Evolutionary conservation across 148 eudicot species (phyloP).

Genomic region (Fagopyrum homotropicum): DNA sequence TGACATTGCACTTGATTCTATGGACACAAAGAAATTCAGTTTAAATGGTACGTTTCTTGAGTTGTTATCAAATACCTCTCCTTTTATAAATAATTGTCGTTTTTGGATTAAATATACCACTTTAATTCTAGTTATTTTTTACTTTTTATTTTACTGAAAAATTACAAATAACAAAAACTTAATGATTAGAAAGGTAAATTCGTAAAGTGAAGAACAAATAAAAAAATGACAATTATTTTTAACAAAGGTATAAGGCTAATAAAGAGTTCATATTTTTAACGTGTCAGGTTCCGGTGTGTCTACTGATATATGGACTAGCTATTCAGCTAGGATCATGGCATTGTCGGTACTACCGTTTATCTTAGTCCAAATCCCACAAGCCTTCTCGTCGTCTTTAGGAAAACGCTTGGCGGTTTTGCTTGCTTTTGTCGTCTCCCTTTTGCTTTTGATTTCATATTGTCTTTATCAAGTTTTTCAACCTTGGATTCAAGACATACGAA

Average conservation of each 20-base stretch:
- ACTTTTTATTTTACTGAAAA: too few relatives aligned
- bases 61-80: too few relatives aligned
- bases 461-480: conserved; percentile 88
- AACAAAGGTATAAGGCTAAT: too few relatives aligned
- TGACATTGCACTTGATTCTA: conserved; percentile 40
- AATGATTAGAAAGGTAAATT: too few relatives aligned
- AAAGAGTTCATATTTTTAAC: conserved; percentile 18
- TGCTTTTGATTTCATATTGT: conserved; percentile 61
- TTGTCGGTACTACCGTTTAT: conserved; percentile 64
- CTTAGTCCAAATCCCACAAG: conserved; percentile 74
- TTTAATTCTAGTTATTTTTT: too few relatives aligned
- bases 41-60: conserved; percentile 32
- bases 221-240: too few relatives aligned
- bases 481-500: conserved; percentile 52
- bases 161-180: too few relatives aligned
- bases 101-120: too few relatives aligned
- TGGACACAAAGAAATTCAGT: conserved; percentile 52
- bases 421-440: conserved; percentile 43
- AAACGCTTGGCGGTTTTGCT: conserved; percentile 42
- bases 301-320: conserved; percentile 88
- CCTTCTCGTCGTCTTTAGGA: conserved; percentile 46
- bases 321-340: conserved; percentile 78
- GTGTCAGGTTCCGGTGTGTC: conserved; percentile 57
- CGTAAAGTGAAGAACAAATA: too few relatives aligned
- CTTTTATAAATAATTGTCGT: too few relatives aligned